Conservation (phyloP, 2,329 filamentous ascomycete genomes). For the Fusarium sp. region DNA sequence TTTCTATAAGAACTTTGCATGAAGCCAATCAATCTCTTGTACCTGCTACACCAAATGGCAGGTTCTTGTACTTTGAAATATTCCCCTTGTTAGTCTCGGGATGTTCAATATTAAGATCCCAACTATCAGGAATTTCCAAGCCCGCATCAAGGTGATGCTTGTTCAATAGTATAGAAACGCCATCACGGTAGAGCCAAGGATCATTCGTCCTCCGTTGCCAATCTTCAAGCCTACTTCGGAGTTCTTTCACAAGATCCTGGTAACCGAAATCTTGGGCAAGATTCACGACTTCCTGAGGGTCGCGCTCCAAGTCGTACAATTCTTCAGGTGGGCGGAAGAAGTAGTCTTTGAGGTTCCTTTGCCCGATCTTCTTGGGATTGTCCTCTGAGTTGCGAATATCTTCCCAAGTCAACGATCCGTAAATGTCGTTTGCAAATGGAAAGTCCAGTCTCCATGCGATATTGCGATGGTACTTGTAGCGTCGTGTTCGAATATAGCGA, state of each 20-base stretch:
- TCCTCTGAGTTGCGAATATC: constrained; percentile 57
- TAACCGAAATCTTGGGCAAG: constrained; percentile 40
- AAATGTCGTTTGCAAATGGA: constrained; percentile 63
- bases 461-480: constrained; percentile 66
- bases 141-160: constrained; percentile 6
- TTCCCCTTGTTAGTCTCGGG: neutral
- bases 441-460: constrained; percentile 65
- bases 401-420: constrained; percentile 61
- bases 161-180: neutral
- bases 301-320: constrained; percentile 61
- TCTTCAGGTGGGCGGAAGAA: constrained; percentile 62
- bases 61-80: neutral
- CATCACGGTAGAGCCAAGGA: neutral
- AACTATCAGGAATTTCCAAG: neutral
- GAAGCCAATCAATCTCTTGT: neutral
- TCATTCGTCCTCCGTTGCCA: constrained; percentile 1
- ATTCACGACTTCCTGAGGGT: constrained; percentile 63
- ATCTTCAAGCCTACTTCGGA: neutral
- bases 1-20: accelerated
- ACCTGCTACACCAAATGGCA: neutral
- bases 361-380: constrained; percentile 52
- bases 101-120: constrained; percentile 5
- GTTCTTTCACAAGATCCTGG: neutral
- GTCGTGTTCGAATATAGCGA: constrained; percentile 58
- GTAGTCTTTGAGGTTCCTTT: constrained; percentile 58